Evolutionary conservation across 305 asterid genomes (phyloP).

Genomic region (Fraxinus angustifolia): DNA sequence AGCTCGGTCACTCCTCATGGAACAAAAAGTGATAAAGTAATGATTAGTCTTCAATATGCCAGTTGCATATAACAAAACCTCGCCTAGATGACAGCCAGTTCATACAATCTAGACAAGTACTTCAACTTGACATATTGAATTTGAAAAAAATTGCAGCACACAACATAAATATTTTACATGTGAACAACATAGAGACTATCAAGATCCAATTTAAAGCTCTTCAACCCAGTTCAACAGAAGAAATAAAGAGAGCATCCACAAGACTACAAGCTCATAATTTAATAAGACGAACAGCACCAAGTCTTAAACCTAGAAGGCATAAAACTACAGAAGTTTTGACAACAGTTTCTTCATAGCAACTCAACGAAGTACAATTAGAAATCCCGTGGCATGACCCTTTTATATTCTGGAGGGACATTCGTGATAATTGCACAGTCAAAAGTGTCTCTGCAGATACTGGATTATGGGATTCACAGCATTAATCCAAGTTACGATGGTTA

Average conservation of each 20-base stretch:
- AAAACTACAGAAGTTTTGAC: background rate
- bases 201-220: background rate
- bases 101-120: background rate
- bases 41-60: background rate
- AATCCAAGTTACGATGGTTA: background rate
- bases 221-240: background rate
- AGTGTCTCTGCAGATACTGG: background rate
- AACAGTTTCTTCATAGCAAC: background rate
- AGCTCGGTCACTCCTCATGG: background rate
- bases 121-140: background rate
- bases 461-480: background rate
- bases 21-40: background rate
- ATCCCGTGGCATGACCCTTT: background rate
- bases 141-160: background rate
- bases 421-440: background rate
- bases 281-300: background rate
- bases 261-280: background rate
- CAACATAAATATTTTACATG: background rate
- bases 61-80: background rate
- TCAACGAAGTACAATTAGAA: background rate
- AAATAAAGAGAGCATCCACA: background rate
- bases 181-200: background rate
- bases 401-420: background rate
- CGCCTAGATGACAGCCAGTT: background rate
- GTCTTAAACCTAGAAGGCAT: background rate